Conservation (phyloP, 768 basidiomycete genomes). For the Mycena pura region DNA sequence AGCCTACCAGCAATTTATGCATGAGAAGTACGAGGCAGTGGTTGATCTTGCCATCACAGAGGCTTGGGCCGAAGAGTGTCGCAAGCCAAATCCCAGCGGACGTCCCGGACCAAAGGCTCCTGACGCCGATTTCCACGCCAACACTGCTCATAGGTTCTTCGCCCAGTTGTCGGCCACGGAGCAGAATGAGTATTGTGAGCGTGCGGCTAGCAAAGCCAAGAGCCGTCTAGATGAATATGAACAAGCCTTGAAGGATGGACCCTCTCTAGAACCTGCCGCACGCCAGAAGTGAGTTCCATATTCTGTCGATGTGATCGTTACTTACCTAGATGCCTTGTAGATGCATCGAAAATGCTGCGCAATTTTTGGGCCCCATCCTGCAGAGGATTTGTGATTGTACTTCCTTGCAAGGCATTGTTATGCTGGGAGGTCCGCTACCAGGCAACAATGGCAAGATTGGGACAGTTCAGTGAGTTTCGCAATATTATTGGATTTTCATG, state of each 20-base stretch:
- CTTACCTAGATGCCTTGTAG: not conserved
- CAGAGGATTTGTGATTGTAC: not conserved
- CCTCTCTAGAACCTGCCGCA: not conserved
- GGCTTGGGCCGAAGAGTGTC: no score
- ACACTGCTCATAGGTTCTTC: conserved; percentile 1
- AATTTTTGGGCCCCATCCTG: not conserved
- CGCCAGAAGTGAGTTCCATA: not conserved
- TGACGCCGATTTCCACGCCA: not conserved
- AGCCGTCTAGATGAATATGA: not conserved
- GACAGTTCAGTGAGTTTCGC: not conserved
- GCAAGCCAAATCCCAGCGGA: no score
- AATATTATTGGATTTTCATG: no score
- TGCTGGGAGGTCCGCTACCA: not conserved
- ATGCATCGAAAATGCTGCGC: not conserved
- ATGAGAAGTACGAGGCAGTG: no score
- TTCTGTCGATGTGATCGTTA: not conserved
- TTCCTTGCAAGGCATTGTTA: not conserved
- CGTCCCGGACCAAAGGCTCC: no score
- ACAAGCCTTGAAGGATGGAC: not conserved
- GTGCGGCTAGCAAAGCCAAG: not conserved
- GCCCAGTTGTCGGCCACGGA: not conserved
- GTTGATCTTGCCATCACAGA: no score
- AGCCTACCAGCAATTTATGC: no score
- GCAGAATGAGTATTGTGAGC: not conserved
- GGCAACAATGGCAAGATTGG: not conserved